Base-by-base conservation (phyloP, 2,329 filamentous ascomycete species). In the Biscogniauxia mediterranea region DNA sequence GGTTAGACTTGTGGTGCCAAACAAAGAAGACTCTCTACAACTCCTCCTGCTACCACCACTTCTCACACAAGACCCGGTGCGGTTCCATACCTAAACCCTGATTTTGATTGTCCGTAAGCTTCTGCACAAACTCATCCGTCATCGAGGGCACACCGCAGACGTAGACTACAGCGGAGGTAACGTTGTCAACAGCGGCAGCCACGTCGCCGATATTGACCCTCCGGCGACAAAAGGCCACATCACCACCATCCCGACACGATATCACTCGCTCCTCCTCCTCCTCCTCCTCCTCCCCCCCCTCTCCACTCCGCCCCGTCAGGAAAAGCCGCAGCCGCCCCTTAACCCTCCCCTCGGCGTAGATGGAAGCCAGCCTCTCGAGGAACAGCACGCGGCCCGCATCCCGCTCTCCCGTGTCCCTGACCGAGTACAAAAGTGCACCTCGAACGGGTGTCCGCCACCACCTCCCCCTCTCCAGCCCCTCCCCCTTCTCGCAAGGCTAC, bases 141-240 rank as follows among this genome's bases (percentile, higher is more conserved):
- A 91, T 91, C 2, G 68, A 67, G 11, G 86, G 87, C 15, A 88
- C 83, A 1, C 89, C 89, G 69, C 89, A 92, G 0, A 92, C 75
- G 71, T 91, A 92, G 13, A 86, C 84, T 3, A 88, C 78, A 0
- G 81, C 80, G 1, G 75, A 73, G 0, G 69, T 66, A 1, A 74
- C 71, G 7, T 71, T 69, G 1, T 75, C 74, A 0, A 84, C 60
- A 0, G 77, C 79, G 0, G 70, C 70, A 6, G 70, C 67, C 3
- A 86, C 64, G 65, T 86, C 82, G 0, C 69, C 65, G 1, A 75
- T 55, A 0, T 69, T 72, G 50, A 86, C 78, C 26, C 85, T 78
- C 19, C 81, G 74, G 5, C 68, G 63, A 5, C 66, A 52, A 38
- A 76, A 75, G 1, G 71, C 64, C 6, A 80, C 63, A 0, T 72